These are phyloP conservation scores for Rhizopogon vinicolor DNA, from an alignment of 768 basidiomycete species.

Conservation along the genomic window DNA sequence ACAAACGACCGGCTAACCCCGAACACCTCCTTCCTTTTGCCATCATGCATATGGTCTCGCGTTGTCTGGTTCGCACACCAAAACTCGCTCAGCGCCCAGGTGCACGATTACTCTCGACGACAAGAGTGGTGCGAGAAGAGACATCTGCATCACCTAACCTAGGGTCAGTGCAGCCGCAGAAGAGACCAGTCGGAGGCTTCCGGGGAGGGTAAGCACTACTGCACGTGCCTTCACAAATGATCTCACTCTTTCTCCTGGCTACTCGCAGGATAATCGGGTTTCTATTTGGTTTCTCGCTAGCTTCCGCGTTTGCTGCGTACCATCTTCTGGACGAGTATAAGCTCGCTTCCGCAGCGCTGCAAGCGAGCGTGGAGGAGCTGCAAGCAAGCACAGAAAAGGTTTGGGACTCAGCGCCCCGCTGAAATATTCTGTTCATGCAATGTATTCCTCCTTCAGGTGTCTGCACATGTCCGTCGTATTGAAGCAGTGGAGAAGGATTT, in stretches of 20 bases:
- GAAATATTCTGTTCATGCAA: not conserved
- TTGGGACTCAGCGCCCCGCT: not conserved
- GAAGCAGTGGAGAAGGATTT: slow-evolving; percentile 89
- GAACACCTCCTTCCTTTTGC: slow-evolving; percentile 5
- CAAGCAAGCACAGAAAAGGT: slow-evolving; percentile 75
- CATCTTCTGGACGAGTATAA: slow-evolving; percentile 90
- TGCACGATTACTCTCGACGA: slow-evolving; percentile 40
- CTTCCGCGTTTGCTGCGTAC: slow-evolving; percentile 83
- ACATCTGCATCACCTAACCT: slow-evolving; percentile 39
- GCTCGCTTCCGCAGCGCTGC: slow-evolving; percentile 78
- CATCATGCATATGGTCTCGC: slow-evolving; percentile 34
- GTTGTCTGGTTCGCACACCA: slow-evolving; percentile 19
- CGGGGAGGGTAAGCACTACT: slow-evolving; percentile 49
- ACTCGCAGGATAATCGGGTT: slow-evolving; percentile 70
- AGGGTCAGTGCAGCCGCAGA: slow-evolving; percentile 51
- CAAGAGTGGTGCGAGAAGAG: slow-evolving; percentile 39
- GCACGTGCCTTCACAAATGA: slow-evolving; percentile 2
- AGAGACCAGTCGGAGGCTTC: slow-evolving; percentile 74
- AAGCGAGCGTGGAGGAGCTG: slow-evolving; percentile 84
- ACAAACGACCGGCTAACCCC: slow-evolving; percentile 17
- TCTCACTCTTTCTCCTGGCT: not conserved
- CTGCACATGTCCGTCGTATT: slow-evolving; percentile 77
- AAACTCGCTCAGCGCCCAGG: slow-evolving; percentile 11
- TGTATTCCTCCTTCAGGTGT: slow-evolving; percentile 44
- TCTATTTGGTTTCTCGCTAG: slow-evolving; percentile 85